Evolutionary conservation across 2,329 filamentous ascomycete genomes (phyloP).

Genomic region (Cladobotryum mycophilum): DNA sequence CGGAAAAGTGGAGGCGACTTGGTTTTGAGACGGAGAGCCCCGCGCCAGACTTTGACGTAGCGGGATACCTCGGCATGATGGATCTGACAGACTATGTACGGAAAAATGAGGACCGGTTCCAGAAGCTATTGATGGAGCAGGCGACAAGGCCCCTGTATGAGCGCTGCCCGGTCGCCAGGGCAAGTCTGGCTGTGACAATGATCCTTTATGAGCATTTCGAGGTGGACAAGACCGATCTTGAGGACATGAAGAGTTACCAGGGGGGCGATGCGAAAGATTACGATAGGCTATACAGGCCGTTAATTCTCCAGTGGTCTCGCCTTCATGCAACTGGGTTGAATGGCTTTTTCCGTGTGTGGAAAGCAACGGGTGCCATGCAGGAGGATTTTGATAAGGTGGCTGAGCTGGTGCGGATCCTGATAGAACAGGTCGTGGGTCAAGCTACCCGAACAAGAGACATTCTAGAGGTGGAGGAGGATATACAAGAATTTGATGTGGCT

Average conservation of each 20-base stretch:
- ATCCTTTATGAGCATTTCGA: constrained; percentile 95
- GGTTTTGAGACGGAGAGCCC: constrained; percentile 91
- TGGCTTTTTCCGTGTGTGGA: constrained; percentile 89
- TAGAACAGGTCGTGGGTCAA: constrained; percentile 83
- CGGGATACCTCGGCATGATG: constrained; percentile 94
- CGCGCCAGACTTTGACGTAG: constrained; percentile 73
- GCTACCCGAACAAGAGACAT: constrained; percentile 78
- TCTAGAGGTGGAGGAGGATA: constrained; percentile 80
- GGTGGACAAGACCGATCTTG: constrained; percentile 74
- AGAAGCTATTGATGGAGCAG: constrained; percentile 88
- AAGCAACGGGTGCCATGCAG: constrained; percentile 74
- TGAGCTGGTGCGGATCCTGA: constrained; percentile 80
- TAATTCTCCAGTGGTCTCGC: constrained; percentile 88
- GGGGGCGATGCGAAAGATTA: constrained; percentile 70
- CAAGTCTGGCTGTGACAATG: constrained; percentile 78
- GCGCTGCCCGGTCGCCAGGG: constrained; percentile 80
- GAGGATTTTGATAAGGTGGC: constrained; percentile 91
- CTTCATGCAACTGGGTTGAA: constrained; percentile 80
- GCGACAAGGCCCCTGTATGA: constrained; percentile 62
- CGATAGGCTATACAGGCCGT: constrained; percentile 78
- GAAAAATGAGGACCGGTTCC: constrained; percentile 86
- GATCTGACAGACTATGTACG: constrained; percentile 90
- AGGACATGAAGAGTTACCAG: constrained; percentile 71
- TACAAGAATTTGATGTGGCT: constrained; percentile 74
- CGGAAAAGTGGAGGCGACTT: constrained; percentile 86